Evolutionary conservation across 1,284 basidiomycete species (phyloP).

Genomic region (Sporisorium scitamineum): DNA sequence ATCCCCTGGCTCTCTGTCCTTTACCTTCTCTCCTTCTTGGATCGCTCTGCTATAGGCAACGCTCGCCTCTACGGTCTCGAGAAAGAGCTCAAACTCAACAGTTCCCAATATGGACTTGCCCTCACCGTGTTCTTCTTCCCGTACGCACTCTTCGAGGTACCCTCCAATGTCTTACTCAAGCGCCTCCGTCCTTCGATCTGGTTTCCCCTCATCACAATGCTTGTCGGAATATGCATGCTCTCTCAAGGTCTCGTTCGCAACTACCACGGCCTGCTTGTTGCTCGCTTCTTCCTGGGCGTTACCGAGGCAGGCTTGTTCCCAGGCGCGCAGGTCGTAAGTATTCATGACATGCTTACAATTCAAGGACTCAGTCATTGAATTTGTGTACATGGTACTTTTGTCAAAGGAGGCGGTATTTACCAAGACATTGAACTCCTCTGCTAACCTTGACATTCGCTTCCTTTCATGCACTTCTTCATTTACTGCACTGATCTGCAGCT

Average conservation of each 20-base stretch:
- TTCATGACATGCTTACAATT: no score
- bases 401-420: no score
- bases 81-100: slow-evolving; percentile 33
- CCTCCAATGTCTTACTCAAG: slow-evolving; percentile 73
- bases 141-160: slow-evolving; percentile 54
- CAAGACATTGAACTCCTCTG: no score
- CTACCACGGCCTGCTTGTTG: slow-evolving; percentile 75
- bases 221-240: slow-evolving; percentile 76
- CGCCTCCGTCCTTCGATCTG: slow-evolving; percentile 77
- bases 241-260: slow-evolving; percentile 78
- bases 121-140: slow-evolving; percentile 58
- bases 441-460: neutral
- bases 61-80: slow-evolving; percentile 51
- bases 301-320: slow-evolving; percentile 53
- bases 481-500: slow-evolving; percentile 64
- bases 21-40: slow-evolving; percentile 65
- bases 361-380: no score
- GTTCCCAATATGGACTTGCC: slow-evolving; percentile 38
- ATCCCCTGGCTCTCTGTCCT: slow-evolving; percentile 61
- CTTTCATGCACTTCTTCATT: neutral
- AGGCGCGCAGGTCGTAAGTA: slow-evolving; percentile 69
- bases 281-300: slow-evolving; percentile 40
- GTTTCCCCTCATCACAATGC: slow-evolving; percentile 72
- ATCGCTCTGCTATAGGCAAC: slow-evolving; percentile 72
- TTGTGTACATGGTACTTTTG: no score